Conservation (phyloP, 345 rosid genomes). For the Clausena lansium region DNA sequence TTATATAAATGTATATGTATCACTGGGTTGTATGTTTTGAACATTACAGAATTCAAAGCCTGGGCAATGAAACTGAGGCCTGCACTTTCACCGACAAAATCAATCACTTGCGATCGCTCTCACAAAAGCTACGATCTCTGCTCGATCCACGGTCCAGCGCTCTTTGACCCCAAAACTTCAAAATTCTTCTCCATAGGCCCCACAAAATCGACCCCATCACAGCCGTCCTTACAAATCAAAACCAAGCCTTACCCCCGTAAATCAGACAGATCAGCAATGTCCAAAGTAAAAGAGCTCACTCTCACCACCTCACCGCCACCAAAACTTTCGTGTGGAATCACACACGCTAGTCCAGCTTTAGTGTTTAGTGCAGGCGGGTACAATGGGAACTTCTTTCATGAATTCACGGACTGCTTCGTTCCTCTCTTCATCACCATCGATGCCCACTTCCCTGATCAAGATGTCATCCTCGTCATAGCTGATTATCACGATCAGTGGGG, state of each 20-base stretch:
- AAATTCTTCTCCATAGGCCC: constrained; percentile 23
- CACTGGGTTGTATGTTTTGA: neutral
- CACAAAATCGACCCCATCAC: neutral
- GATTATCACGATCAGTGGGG: constrained; percentile 24
- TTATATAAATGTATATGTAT: neutral
- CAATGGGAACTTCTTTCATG: constrained; percentile 40
- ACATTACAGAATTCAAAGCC: neutral
- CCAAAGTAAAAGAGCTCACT: constrained; percentile 32
- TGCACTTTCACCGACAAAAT: neutral
- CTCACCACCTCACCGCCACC: constrained; percentile 23
- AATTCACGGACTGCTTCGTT: constrained; percentile 33
- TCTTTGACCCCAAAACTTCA: constrained; percentile 31
- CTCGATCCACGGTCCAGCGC: constrained; percentile 28
- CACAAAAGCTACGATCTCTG: constrained; percentile 34
- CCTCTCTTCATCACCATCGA: constrained; percentile 40
- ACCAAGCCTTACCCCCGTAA: constrained; percentile 44
- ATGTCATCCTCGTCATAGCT: constrained; percentile 20
- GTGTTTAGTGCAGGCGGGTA: constrained; percentile 37
- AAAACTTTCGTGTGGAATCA: constrained; percentile 21
- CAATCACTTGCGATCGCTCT: constrained; percentile 38
- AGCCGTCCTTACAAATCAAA: constrained; percentile 8
- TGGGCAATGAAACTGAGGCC: neutral
- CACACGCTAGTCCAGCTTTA: constrained; percentile 30
- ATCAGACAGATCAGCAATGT: constrained; percentile 30
- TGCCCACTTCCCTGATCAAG: constrained; percentile 20